Evolutionary conservation across 2,329 filamentous ascomycete genomes (phyloP).

Genomic region (Colletotrichum sp.): DNA sequence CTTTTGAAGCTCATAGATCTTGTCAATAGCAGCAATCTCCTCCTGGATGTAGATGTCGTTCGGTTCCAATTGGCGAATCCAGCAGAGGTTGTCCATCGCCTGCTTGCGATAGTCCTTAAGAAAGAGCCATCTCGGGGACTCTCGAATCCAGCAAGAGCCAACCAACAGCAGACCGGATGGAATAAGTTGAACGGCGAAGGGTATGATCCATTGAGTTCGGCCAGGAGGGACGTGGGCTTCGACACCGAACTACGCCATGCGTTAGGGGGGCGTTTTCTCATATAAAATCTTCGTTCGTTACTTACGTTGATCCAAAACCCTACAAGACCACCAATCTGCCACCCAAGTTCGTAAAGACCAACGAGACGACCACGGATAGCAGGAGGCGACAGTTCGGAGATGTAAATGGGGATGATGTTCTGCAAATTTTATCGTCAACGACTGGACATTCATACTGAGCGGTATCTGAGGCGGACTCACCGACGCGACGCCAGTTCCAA

Average conservation of each 20-base stretch:
- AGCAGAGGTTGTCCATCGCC: slow-evolving; percentile 56
- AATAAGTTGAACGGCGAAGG: slow-evolving; percentile 59
- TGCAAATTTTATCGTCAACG: slow-evolving; percentile 32
- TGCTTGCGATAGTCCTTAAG: slow-evolving; percentile 55
- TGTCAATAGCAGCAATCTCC: slow-evolving; percentile 64
- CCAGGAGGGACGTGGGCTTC: slow-evolving; percentile 14
- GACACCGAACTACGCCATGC: slow-evolving; percentile 31
- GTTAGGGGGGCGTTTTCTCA: not conserved
- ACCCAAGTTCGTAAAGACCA: slow-evolving; percentile 60
- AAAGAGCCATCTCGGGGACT: slow-evolving; percentile 67
- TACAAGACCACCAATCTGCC: slow-evolving; percentile 56
- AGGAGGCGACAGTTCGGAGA: slow-evolving; percentile 51
- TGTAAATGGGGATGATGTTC: slow-evolving; percentile 53
- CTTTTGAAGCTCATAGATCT: slow-evolving; percentile 51
- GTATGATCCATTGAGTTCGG: slow-evolving; percentile 49
- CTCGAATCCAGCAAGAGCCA: slow-evolving; percentile 52
- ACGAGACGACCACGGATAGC: slow-evolving; percentile 59
- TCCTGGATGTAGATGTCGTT: slow-evolving; percentile 66
- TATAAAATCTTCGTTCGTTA: slow-evolving; percentile 11
- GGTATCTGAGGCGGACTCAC: not conserved
- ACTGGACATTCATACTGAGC: not conserved
- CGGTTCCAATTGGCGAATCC: slow-evolving; percentile 55
- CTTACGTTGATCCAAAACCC: slow-evolving; percentile 54
- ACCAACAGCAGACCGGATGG: slow-evolving; percentile 57
- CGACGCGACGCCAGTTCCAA: slow-evolving; percentile 41